Conservation (phyloP, 805 yeast genomes). For the Hanseniaspora valbyensis region DNA sequence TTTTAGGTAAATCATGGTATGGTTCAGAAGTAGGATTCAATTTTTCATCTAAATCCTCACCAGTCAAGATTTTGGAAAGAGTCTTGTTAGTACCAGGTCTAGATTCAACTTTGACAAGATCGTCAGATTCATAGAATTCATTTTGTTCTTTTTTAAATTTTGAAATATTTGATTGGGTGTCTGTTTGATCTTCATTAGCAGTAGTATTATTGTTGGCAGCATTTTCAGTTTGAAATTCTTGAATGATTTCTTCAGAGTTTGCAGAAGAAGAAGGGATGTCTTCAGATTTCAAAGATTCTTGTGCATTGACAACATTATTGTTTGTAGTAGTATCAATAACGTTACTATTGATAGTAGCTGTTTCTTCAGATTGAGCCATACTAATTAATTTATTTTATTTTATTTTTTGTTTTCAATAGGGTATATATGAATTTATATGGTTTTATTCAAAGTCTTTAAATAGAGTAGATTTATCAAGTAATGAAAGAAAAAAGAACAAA, state of each 20-base stretch:
- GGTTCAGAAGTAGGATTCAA: slow-evolving; percentile 22
- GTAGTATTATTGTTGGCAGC: not conserved
- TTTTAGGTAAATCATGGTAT: slow-evolving; percentile 37
- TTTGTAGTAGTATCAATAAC: too few species aligned
- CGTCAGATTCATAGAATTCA: slow-evolving; percentile 26
- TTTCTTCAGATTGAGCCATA: too few species aligned
- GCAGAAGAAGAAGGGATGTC: not conserved
- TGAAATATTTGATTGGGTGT: too few species aligned
- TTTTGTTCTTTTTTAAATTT: slow-evolving; percentile 9
- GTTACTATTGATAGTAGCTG: too few species aligned
- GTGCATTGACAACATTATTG: too few species aligned
- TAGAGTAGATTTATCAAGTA: too few species aligned
- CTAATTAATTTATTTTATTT: too few species aligned
- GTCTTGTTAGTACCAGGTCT: slow-evolving; percentile 26
- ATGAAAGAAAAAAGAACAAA: too few species aligned
- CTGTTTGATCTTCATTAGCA: too few species aligned
- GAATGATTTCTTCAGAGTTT: slow-evolving; percentile 11
- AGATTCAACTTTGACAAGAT: slow-evolving; percentile 20
- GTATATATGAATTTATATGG: too few species aligned
- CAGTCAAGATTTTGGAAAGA: slow-evolving; percentile 36
- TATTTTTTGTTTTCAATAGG: too few species aligned
- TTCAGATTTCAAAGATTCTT: not conserved
- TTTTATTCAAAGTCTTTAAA: too few species aligned
- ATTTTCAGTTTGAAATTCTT: slow-evolving; percentile 11
- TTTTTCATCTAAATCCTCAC: slow-evolving; percentile 27